Conservation (phyloP, 768 basidiomycete species). For the Lactifluus subvellereus region DNA sequence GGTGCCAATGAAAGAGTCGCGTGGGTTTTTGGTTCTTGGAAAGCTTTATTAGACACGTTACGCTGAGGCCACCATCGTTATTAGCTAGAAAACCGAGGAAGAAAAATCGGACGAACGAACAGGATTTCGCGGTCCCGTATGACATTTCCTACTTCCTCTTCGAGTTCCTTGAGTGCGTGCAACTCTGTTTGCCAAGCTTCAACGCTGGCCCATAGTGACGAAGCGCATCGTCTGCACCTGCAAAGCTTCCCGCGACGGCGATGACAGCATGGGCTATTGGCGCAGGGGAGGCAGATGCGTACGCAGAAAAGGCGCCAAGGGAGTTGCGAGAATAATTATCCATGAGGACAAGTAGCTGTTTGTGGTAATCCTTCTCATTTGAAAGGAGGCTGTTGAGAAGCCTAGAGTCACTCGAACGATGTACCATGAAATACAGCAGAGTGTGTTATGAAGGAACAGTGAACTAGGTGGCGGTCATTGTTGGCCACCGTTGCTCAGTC, state of each 20-base stretch:
- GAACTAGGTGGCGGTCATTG: not conserved
- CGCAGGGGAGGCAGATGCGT: conserved; percentile 60
- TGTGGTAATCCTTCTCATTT: conserved; percentile 67
- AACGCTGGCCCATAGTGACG: conserved; percentile 50
- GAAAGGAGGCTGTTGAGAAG: conserved; percentile 61
- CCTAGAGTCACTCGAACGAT: conserved; percentile 66
- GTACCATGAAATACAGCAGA: conserved; percentile 47
- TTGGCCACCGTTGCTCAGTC: not conserved
- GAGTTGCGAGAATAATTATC: conserved; percentile 50
- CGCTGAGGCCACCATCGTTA: conserved; percentile 40
- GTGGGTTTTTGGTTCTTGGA: conserved; percentile 52
- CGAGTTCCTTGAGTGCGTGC: conserved; percentile 52
- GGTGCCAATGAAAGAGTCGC: conserved; percentile 31
- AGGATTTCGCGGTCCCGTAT: conserved; percentile 76
- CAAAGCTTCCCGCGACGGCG: conserved; percentile 51
- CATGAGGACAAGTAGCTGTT: conserved; percentile 52
- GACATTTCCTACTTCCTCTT: conserved; percentile 67
- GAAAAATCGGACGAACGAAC: conserved; percentile 34
- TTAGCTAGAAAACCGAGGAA: not conserved
- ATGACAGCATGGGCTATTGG: conserved; percentile 46
- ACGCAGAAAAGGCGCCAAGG: conserved; percentile 62
- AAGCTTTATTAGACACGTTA: conserved; percentile 73
- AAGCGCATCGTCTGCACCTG: conserved; percentile 64
- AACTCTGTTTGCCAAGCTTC: conserved; percentile 64
- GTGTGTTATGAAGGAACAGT: not conserved